Conservation (phyloP, 2,329 filamentous ascomycete genomes). For the Cryphonectria japonica region DNA sequence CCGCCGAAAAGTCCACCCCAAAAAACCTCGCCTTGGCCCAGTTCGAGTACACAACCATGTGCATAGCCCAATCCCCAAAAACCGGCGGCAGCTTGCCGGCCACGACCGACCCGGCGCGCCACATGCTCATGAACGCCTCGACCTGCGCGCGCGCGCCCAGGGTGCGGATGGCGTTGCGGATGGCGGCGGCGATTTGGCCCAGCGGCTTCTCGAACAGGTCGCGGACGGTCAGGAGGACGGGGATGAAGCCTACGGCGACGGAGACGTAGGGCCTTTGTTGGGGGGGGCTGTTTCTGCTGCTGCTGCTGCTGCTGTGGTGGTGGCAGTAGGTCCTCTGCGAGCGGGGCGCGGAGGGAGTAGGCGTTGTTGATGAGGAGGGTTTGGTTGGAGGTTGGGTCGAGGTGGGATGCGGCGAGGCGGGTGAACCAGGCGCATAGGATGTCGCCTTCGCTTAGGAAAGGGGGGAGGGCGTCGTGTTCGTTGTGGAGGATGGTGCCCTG, state of each 20-base stretch:
- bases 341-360: too few species aligned
- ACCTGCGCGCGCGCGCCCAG: slow-evolving; percentile 41
- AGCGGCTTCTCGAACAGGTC: slow-evolving; percentile 34
- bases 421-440: too few species aligned
- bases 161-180: slow-evolving; percentile 38
- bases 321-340: neutral
- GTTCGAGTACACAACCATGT: slow-evolving; percentile 39
- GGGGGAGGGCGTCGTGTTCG: too few species aligned
- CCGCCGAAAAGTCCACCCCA: slow-evolving; percentile 37
- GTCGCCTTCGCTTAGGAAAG: too few species aligned
- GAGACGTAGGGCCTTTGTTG: neutral
- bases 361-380: too few species aligned
- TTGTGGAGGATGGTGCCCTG: too few species aligned
- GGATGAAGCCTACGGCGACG: neutral
- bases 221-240: slow-evolving; percentile 8
- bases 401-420: too few species aligned
- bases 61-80: slow-evolving; percentile 40
- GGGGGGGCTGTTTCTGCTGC: neutral
- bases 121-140: slow-evolving; percentile 40
- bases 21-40: slow-evolving; percentile 39
- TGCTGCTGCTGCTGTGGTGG: neutral
- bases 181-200: slow-evolving; percentile 34
- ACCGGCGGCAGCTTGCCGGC: slow-evolving; percentile 34
- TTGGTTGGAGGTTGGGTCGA: too few species aligned
- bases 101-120: slow-evolving; percentile 31